A percentile compares a stretch with the other conserved stretches of the same genome.
These are phyloP conservation scores for Rhynchosporium graminicola DNA, from an alignment of 2,329 filamentous ascomycete genomes.

Conservation along the genomic window DNA sequence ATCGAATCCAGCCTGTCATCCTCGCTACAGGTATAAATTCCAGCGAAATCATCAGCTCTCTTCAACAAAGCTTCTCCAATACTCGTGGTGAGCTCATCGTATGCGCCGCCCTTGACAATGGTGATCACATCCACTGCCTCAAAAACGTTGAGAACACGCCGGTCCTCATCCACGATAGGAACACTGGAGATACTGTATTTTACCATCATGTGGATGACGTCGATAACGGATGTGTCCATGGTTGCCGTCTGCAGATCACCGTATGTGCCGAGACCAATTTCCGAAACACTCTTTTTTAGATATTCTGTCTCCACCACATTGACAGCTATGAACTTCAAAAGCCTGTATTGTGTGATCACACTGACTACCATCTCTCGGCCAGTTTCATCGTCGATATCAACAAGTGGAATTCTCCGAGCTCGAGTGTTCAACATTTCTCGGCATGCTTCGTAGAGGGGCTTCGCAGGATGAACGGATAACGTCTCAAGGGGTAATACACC, in stretches of 20 bases:
- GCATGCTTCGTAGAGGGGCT: constrained; percentile 92
- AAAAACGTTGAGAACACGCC: constrained; percentile 87
- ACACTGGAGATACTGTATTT: constrained; percentile 92
- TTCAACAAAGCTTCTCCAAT: constrained; percentile 89
- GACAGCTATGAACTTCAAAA: constrained; percentile 97
- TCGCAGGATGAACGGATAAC: constrained; percentile 89
- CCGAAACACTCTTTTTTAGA: constrained; percentile 81
- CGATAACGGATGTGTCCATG: constrained; percentile 90
- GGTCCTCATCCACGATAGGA: constrained; percentile 81
- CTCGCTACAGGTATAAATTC: constrained; percentile 93
- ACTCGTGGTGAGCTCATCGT: constrained; percentile 83
- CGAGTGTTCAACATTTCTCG: constrained; percentile 91
- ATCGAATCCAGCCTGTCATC: constrained; percentile 93
- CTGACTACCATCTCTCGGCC: constrained; percentile 90
- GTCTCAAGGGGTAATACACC: constrained; percentile 90
- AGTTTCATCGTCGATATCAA: constrained; percentile 94
- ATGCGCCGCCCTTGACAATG: constrained; percentile 88
- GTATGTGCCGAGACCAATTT: constrained; percentile 86
- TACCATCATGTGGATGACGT: constrained; percentile 92
- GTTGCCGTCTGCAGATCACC: constrained; percentile 74
- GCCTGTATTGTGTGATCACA: constrained; percentile 96
- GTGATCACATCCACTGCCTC: constrained; percentile 97
- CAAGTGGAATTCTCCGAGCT: constrained; percentile 87
- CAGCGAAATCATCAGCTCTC: constrained; percentile 86
- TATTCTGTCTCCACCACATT: constrained; percentile 84